Conservation (phyloP, 495 filamentous ascomycete genomes). For the Immersiella caudata region DNA sequence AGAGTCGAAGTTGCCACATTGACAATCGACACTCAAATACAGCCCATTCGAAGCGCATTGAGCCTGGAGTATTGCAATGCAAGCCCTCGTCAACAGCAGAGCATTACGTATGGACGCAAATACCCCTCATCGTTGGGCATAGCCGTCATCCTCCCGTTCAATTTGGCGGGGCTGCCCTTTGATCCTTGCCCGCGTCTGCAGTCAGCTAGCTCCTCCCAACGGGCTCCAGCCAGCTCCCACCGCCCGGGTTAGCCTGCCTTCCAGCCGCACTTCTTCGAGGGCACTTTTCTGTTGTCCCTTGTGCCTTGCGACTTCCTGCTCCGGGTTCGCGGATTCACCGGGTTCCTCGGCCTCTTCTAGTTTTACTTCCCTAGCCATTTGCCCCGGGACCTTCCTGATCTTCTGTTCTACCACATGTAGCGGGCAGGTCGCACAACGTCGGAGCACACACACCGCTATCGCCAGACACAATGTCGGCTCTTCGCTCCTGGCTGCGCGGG, state of each 20-base stretch:
- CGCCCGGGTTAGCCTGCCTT: slow-evolving; percentile 7
- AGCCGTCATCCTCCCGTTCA: slow-evolving; percentile 9
- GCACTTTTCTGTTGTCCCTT: background rate
- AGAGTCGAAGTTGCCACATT: background rate
- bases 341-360: background rate
- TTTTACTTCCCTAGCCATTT: background rate
- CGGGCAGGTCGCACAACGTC: background rate
- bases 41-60: background rate
- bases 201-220: slow-evolving; percentile 7
- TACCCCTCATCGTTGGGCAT: slow-evolving; percentile 4
- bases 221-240: slow-evolving; percentile 10
- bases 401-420: background rate
- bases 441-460: background rate
- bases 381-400: background rate
- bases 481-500: slow-evolving; percentile 39
- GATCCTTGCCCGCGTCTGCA: slow-evolving; percentile 1
- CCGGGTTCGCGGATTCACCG: slow-evolving; percentile 15
- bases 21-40: too few species aligned
- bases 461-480: slow-evolving; percentile 29
- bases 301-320: background rate
- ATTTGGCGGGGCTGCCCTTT: slow-evolving; percentile 7
- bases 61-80: background rate
- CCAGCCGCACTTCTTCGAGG: slow-evolving; percentile 2
- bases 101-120: background rate
- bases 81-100: too few species aligned